Conservation (phyloP, 164 flowering plant genomes). For the Annona cherimola region DNA sequence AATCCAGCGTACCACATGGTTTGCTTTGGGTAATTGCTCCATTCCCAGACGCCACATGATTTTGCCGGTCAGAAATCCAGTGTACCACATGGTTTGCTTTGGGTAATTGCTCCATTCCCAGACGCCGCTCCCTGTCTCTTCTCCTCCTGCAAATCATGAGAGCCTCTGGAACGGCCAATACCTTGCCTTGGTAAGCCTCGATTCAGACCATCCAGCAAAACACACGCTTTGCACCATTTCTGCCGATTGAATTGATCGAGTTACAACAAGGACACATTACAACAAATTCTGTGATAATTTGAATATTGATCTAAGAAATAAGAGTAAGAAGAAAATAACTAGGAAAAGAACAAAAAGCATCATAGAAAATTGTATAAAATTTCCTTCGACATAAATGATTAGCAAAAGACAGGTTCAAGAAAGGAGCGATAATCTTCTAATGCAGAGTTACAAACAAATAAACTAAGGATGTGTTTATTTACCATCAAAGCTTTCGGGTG, state of each 20-base stretch:
- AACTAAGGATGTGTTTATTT: no score
- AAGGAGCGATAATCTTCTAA: no score
- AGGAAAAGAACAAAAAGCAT: neutral
- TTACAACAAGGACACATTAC: neutral
- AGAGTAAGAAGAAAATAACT: neutral
- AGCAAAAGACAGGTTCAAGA: no score
- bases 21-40: conserved; percentile 54
- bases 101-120: conserved; percentile 30
- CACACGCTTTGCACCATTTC: conserved; percentile 99
- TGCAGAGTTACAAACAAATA: no score
- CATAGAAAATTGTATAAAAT: no score
- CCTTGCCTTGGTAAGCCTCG: conserved; percentile 93
- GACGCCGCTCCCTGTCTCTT: conserved; percentile 6
- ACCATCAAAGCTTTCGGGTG: no score
- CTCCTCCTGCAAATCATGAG: conserved; percentile 27
- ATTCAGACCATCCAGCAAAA: conserved; percentile 81
- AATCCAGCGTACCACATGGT: conserved; percentile 72
- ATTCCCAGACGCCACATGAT: neutral
- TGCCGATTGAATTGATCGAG: conserved; percentile 22
- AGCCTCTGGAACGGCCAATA: conserved; percentile 68
- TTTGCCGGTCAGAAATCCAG: conserved; percentile 51
- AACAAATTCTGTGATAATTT: neutral
- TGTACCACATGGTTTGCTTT: conserved; percentile 76
- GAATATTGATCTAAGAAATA: neutral
- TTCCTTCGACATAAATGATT: no score